These are phyloP conservation scores for Buxus sempervirens DNA, from an alignment of 164 flowering plant species.

Conservation along the genomic window DNA sequence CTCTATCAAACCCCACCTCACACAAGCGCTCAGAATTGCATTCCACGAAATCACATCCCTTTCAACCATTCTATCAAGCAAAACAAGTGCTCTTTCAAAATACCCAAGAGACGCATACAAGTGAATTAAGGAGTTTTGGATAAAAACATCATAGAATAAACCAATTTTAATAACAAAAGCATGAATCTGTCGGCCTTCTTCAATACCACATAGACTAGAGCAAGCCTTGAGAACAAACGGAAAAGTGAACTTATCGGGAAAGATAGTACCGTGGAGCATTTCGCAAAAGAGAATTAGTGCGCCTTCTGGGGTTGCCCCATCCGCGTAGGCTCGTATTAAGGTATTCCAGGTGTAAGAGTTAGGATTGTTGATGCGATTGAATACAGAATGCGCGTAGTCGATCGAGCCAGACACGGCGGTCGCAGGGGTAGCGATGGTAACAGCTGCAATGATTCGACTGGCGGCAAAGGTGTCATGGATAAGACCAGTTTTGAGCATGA, in stretches of 20 bases:
- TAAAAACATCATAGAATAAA: slow-evolving; percentile 23
- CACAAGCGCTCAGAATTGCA: slow-evolving; percentile 35
- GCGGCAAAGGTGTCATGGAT: slow-evolving; percentile 22
- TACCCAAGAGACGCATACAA: slow-evolving; percentile 26
- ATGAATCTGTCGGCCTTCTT: slow-evolving; percentile 38
- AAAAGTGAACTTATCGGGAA: slow-evolving; percentile 32
- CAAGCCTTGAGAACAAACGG: slow-evolving; percentile 39
- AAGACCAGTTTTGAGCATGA: slow-evolving; percentile 30
- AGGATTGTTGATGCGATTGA: slow-evolving; percentile 23
- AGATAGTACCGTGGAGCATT: slow-evolving; percentile 24
- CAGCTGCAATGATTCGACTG: slow-evolving; percentile 26
- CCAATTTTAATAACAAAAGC: slow-evolving; percentile 24
- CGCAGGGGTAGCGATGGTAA: slow-evolving; percentile 10
- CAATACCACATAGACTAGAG: slow-evolving; percentile 12
- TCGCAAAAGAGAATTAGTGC: slow-evolving; percentile 23
- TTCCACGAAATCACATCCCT: slow-evolving; percentile 41
- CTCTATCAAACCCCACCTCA: slow-evolving; percentile 26
- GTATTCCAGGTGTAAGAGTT: slow-evolving; percentile 29
- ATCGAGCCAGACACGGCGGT: background rate
- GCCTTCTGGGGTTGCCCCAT: slow-evolving; percentile 20
- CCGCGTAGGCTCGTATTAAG: slow-evolving; percentile 41
- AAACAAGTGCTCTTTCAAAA: slow-evolving; percentile 12
- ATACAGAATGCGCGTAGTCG: slow-evolving; percentile 31
- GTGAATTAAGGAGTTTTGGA: slow-evolving; percentile 30
- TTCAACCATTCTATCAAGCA: slow-evolving; percentile 32